Conservation (phyloP, 176 grass and related monocot species). For the Chrysopogon serrulatus region DNA sequence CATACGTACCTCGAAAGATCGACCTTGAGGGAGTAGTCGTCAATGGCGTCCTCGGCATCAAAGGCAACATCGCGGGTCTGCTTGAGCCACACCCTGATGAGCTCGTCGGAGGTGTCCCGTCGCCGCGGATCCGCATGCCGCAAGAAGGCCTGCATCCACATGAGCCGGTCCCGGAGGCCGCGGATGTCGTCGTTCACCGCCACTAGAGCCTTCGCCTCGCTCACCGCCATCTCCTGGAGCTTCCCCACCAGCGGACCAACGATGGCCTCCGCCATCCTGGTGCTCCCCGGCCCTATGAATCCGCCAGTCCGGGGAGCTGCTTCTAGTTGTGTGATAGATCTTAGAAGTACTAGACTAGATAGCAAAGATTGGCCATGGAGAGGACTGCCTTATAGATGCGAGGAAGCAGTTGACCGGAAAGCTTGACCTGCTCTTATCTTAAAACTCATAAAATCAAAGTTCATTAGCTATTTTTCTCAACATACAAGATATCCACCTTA, state of each 20-base stretch:
- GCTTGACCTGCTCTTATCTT: no score
- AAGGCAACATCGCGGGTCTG: constrained; percentile 26
- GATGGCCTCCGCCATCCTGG: constrained; percentile 3
- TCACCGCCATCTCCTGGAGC: neutral
- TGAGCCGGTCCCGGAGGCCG: constrained; percentile 25
- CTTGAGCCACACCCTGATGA: constrained; percentile 3
- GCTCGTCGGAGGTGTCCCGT: neutral
- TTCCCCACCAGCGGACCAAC: constrained; percentile 6
- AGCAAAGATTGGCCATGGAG: no score
- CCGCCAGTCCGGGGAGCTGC: no score
- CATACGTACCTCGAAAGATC: neutral
- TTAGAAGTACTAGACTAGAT: no score
- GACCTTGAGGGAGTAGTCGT: neutral
- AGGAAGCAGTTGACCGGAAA: no score
- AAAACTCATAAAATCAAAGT: no score
- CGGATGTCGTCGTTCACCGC: constrained; percentile 11
- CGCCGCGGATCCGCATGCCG: constrained; percentile 13
- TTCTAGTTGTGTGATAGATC: neutral
- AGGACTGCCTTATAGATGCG: no score
- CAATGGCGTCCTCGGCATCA: constrained; percentile 29
- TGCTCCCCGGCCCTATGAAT: no score
- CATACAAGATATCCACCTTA: no score
- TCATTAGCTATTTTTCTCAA: no score
- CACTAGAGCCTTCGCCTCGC: neutral
- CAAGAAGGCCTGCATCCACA: constrained; percentile 43